These are phyloP conservation scores for Nigrograna mackinnonii DNA, from an alignment of 2,329 filamentous ascomycete genomes.

Conservation along the genomic window DNA sequence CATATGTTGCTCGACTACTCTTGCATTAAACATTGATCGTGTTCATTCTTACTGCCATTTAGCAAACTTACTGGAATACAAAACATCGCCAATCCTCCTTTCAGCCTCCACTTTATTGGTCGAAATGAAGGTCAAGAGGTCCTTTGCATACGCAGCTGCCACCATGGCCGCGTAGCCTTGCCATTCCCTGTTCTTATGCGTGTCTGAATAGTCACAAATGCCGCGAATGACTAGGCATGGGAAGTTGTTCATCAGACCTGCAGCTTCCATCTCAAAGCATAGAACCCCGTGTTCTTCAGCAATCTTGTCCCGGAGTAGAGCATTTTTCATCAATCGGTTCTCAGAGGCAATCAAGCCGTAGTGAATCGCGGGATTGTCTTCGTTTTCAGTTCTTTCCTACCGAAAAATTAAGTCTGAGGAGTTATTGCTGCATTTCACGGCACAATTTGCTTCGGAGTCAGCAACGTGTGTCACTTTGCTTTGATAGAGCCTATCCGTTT, in stretches of 20 bases:
- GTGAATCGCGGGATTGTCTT: slow-evolving; percentile 3
- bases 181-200: slow-evolving; percentile 3
- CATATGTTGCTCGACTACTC: too few species aligned
- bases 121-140: slow-evolving; percentile 15
- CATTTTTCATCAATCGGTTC: slow-evolving; percentile 1
- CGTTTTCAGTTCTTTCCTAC: background rate
- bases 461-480: background rate
- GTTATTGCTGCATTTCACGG: background rate
- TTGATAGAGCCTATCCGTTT: background rate
- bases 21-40: too few species aligned
- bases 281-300: slow-evolving; percentile 3
- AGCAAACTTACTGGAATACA: slow-evolving; percentile 7
- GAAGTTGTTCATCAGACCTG: background rate
- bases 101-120: slow-evolving; percentile 20
- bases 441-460: background rate
- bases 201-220: slow-evolving; percentile 12
- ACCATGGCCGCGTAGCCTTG: slow-evolving; percentile 7
- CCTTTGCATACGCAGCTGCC: slow-evolving; percentile 9
- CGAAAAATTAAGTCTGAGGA: background rate
- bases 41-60: too few species aligned
- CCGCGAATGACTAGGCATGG: slow-evolving; percentile 8
- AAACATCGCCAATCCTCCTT: slow-evolving; percentile 11
- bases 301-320: background rate
- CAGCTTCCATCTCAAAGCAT: slow-evolving; percentile 6
- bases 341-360: slow-evolving; percentile 3